Conservation (phyloP, 2,329 filamentous ascomycete genomes). For the Fusarium subglutinans region DNA sequence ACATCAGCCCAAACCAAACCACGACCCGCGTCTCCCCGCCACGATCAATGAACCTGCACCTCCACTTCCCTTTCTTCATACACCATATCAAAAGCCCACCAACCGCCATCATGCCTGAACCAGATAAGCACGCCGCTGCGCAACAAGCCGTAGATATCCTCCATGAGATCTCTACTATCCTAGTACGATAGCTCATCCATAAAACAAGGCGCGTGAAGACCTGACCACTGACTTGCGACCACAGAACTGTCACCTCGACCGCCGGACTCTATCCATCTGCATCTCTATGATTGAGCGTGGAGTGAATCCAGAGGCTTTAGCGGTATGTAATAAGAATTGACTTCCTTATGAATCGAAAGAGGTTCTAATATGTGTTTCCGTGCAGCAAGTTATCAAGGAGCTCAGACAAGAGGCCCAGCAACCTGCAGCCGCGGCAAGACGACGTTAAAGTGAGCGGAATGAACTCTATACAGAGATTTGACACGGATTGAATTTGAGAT, state of each 20-base stretch:
- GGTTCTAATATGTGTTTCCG: not conserved
- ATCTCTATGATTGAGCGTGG: slow-evolving; percentile 98
- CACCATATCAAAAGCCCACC: slow-evolving; percentile 8
- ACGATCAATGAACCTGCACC: slow-evolving; percentile 15
- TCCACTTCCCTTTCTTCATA: slow-evolving; percentile 28
- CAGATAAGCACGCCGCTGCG: slow-evolving; percentile 77
- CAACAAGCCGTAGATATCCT: slow-evolving; percentile 86
- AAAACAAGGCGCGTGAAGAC: not conserved
- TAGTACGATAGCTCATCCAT: slow-evolving; percentile 66
- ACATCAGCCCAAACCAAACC: slow-evolving; percentile 5
- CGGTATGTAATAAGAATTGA: slow-evolving; percentile 65
- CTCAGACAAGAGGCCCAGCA: slow-evolving; percentile 65
- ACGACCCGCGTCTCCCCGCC: slow-evolving; percentile 37
- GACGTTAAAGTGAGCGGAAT: slow-evolving; percentile 31
- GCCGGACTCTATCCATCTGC: slow-evolving; percentile 90
- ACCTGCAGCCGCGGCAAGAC: slow-evolving; percentile 45
- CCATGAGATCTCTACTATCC: slow-evolving; percentile 85
- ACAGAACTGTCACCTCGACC: slow-evolving; percentile 93
- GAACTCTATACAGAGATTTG: not conserved
- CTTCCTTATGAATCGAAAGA: fast-evolving
- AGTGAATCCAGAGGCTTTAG: slow-evolving; percentile 93
- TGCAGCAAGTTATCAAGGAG: slow-evolving; percentile 68
- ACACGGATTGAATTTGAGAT: not conserved
- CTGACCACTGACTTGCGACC: not conserved
- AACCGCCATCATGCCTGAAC: slow-evolving; percentile 56